Evolutionary conservation across 257 asterid species (phyloP).

Genomic region (Marsdenia floribunda): DNA sequence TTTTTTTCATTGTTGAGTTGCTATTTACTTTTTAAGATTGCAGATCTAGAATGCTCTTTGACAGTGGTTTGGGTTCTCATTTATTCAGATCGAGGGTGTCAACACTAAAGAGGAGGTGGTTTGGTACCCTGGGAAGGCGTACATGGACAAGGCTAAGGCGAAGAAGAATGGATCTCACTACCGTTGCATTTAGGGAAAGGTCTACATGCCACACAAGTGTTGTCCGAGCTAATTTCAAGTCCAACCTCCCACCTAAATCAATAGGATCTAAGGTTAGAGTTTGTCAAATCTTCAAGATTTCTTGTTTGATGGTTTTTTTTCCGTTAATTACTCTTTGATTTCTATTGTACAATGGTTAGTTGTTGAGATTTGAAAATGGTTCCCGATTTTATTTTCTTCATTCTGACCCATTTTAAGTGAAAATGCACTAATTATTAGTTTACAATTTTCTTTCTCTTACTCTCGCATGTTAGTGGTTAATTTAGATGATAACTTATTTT

Average conservation of each 20-base stretch:
- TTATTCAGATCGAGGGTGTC: no score
- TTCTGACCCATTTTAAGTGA: constrained; percentile 12
- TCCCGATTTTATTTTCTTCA: not conserved
- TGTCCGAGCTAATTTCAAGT: constrained; percentile 73
- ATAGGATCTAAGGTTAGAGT: constrained; percentile 28
- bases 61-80: no score
- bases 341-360: constrained; percentile 32
- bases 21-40: no score
- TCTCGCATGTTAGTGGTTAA: not conserved
- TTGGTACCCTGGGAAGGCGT: constrained; percentile 90
- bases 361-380: constrained; percentile 4
- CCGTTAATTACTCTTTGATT: not conserved
- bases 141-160: constrained; percentile 84
- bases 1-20: no score
- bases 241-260: constrained; percentile 71
- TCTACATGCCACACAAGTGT: constrained; percentile 80
- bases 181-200: constrained; percentile 93
- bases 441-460: not conserved
- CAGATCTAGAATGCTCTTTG: no score
- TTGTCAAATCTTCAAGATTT: not conserved
- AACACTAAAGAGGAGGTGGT: constrained; percentile 85
- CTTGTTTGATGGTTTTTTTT: not conserved
- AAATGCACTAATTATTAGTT: constrained; percentile 2
- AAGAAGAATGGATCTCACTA: constrained; percentile 80
- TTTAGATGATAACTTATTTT: not conserved